Percentiles rank a stretch among this genome's conserved stretches.
These are phyloP conservation scores for Chaetomiaceae sp. DNA, from an alignment of 2,329 filamentous ascomycete genomes.

Conservation along the genomic window DNA sequence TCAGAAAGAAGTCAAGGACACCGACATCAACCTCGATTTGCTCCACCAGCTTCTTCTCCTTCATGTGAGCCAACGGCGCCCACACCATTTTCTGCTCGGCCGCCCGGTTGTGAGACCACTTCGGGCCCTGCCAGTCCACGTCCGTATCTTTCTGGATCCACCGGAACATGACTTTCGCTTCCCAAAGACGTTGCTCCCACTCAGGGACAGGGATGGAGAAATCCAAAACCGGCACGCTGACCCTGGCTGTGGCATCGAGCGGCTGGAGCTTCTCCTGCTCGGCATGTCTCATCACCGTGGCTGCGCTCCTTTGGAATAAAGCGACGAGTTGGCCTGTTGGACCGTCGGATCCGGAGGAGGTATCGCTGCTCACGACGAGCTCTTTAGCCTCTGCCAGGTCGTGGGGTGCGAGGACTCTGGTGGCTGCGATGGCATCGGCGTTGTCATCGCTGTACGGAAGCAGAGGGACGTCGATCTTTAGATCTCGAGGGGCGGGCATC, in stretches of 20 bases:
- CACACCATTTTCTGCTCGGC: constrained; percentile 28
- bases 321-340: constrained; percentile 19
- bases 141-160: constrained; percentile 21
- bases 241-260: constrained; percentile 26
- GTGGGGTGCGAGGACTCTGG: constrained; percentile 8
- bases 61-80: constrained; percentile 26
- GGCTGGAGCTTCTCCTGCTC: constrained; percentile 31
- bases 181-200: constrained; percentile 24
- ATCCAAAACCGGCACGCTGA: constrained; percentile 29
- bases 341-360: constrained; percentile 7
- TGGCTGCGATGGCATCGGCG: too few relatives aligned
- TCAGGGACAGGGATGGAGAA: constrained; percentile 26
- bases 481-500: constrained; percentile 8
- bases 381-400: constrained; percentile 19
- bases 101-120: constrained; percentile 25
- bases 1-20: constrained; percentile 20
- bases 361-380: constrained; percentile 19
- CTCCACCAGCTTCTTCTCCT: constrained; percentile 19
- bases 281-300: constrained; percentile 18
- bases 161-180: constrained; percentile 21
- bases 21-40: constrained; percentile 18
- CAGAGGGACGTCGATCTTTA: constrained; percentile 27
- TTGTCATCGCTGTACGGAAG: constrained; percentile 14
- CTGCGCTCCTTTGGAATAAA: constrained; percentile 19
- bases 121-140: constrained; percentile 21